Evolutionary conservation across 352 stramenopile species (phyloP).

Genomic region (Plasmopara viticola): DNA sequence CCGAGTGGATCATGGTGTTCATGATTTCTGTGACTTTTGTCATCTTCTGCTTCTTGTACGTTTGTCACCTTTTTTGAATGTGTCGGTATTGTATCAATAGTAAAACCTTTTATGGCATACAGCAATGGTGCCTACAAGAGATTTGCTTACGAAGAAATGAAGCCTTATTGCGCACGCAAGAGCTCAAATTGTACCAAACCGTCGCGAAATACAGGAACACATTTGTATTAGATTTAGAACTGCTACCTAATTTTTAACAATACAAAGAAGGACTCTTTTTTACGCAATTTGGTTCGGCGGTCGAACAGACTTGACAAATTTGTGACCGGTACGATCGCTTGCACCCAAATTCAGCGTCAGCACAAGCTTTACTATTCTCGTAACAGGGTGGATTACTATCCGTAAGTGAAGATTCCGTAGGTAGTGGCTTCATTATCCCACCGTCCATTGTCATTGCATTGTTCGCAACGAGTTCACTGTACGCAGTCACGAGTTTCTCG

Average conservation of each 20-base stretch:
- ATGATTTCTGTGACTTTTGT: constrained; percentile 36
- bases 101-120: neutral
- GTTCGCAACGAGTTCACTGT: constrained; percentile 26
- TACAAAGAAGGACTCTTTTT: neutral
- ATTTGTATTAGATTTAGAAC: neutral
- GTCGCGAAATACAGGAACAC: neutral
- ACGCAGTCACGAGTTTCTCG: constrained; percentile 39
- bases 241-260: neutral
- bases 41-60: constrained; percentile 6
- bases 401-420: constrained; percentile 30
- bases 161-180: neutral
- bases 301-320: constrained; percentile 50
- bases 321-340: constrained; percentile 46
- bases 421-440: constrained; percentile 41
- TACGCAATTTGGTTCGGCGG: constrained; percentile 16
- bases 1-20: constrained; percentile 50
- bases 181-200: neutral
- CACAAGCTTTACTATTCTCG: constrained; percentile 46
- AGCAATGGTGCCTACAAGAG: neutral
- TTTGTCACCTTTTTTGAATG: neutral
- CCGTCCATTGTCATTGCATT: constrained; percentile 31
- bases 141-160: neutral
- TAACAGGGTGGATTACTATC: constrained; percentile 52
- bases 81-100: neutral
- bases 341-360: constrained; percentile 41